Evolutionary conservation across 2,329 filamentous ascomycete species (phyloP).

Genomic region (Botrytis aclada): DNA sequence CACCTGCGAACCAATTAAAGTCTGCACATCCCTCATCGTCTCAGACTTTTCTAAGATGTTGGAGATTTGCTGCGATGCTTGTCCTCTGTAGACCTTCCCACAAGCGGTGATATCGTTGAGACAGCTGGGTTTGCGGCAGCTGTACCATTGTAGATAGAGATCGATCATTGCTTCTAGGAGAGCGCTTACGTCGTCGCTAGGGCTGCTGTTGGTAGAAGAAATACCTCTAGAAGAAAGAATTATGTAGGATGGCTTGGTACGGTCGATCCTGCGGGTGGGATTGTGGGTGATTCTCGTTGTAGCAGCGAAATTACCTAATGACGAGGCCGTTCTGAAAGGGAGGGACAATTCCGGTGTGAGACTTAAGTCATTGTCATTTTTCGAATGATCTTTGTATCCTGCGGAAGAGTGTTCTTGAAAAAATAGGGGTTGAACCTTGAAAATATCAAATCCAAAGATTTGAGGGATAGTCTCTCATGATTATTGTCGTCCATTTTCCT

Average conservation of each 20-base stretch:
- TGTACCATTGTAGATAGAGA: neutral
- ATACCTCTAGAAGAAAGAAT: neutral
- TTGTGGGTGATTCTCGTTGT: neutral
- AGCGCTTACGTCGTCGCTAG: neutral
- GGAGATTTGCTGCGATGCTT: neutral
- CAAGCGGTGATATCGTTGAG: fast-evolving
- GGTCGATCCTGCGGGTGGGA: neutral
- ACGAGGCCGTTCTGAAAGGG: neutral
- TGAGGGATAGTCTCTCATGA: neutral
- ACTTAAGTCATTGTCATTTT: neutral
- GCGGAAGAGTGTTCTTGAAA: neutral
- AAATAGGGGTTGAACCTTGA: neutral
- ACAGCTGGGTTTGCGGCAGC: neutral
- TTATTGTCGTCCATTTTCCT: neutral
- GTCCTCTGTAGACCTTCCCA: neutral
- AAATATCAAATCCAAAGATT: neutral
- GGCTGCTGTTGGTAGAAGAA: neutral
- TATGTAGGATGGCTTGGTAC: neutral
- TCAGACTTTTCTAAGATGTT: neutral
- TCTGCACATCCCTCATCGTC: neutral
- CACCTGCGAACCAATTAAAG: neutral
- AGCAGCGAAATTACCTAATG: neutral
- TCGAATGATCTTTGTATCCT: neutral
- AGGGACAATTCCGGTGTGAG: neutral
- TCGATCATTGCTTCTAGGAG: neutral